A percentile compares a stretch with the other conserved stretches of the same genome.
Evolutionary conservation across 2,329 filamentous ascomycete genomes (phyloP).

Genomic region (Xylariaceae sp.): DNA sequence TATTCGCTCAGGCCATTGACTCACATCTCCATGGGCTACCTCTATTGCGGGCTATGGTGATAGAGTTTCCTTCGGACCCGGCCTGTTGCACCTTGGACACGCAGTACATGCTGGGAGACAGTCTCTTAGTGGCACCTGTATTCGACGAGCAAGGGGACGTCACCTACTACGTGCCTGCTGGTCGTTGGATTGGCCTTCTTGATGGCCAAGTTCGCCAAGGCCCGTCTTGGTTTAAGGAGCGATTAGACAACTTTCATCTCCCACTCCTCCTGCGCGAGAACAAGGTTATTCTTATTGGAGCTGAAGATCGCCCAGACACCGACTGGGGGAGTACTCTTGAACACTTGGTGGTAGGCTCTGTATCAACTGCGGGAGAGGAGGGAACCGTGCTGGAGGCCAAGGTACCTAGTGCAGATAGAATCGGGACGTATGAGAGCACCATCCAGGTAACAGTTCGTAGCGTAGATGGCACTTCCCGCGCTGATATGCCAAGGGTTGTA

Average conservation of each 20-base stretch:
- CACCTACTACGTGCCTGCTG: not conserved
- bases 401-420: not conserved
- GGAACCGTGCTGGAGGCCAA: not conserved
- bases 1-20: slow-evolving; percentile 1
- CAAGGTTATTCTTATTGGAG: not conserved
- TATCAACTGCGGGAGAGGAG: not conserved
- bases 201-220: not conserved
- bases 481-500: not conserved
- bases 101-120: not conserved
- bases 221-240: not conserved
- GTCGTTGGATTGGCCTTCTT: not conserved
- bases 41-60: not conserved
- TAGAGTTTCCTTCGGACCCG: not conserved
- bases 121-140: not conserved
- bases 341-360: not conserved
- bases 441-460: not conserved
- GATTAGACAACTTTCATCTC: not conserved
- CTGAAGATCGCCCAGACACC: not conserved
- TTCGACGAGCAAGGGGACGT: not conserved
- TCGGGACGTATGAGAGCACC: not conserved
- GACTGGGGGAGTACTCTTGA: not conserved
- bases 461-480: not conserved
- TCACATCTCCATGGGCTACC: not conserved
- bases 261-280: not conserved
- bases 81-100: not conserved